These are phyloP conservation scores for Madurella mycetomatis DNA, from an alignment of 2,329 filamentous ascomycete species.

Conservation along the genomic window DNA sequence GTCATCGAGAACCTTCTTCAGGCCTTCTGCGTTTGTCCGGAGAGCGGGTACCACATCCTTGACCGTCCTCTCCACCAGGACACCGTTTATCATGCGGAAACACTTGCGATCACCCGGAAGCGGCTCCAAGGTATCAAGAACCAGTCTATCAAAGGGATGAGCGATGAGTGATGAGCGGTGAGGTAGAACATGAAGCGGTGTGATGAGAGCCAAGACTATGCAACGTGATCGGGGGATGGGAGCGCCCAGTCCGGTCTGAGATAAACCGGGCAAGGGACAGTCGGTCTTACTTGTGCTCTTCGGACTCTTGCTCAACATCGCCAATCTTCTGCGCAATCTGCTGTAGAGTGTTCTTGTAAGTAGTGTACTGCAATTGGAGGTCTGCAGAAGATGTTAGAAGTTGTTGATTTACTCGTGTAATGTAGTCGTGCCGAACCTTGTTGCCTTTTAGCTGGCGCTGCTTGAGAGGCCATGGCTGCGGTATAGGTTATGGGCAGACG, in stretches of 20 bases:
- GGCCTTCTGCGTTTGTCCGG: slow-evolving; percentile 86
- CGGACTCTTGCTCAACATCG: slow-evolving; percentile 93
- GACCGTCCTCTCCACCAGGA: slow-evolving; percentile 89
- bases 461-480: slow-evolving; percentile 46
- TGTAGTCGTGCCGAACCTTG: slow-evolving; percentile 52
- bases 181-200: slow-evolving; percentile 35
- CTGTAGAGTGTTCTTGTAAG: slow-evolving; percentile 75
- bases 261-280: neutral
- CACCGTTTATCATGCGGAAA: slow-evolving; percentile 97
- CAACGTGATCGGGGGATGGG: neutral
- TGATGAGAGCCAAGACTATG: slow-evolving; percentile 27
- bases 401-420: neutral
- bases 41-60: slow-evolving; percentile 87
- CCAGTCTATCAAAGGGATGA: slow-evolving; percentile 58
- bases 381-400: slow-evolving; percentile 46
- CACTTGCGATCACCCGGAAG: slow-evolving; percentile 85
- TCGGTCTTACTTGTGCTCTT: slow-evolving; percentile 88
- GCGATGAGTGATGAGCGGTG: slow-evolving; percentile 26
- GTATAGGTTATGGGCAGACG: neutral
- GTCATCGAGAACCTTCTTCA: slow-evolving; percentile 92
- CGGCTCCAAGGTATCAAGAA: slow-evolving; percentile 84
- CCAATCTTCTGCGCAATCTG: slow-evolving; percentile 95
- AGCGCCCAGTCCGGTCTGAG: neutral
- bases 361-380: slow-evolving; percentile 73
- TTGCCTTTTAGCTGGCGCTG: slow-evolving; percentile 63